phyloP scores from a whole-genome alignment of 345 rosid species.

The Populus simonii region DNA sequence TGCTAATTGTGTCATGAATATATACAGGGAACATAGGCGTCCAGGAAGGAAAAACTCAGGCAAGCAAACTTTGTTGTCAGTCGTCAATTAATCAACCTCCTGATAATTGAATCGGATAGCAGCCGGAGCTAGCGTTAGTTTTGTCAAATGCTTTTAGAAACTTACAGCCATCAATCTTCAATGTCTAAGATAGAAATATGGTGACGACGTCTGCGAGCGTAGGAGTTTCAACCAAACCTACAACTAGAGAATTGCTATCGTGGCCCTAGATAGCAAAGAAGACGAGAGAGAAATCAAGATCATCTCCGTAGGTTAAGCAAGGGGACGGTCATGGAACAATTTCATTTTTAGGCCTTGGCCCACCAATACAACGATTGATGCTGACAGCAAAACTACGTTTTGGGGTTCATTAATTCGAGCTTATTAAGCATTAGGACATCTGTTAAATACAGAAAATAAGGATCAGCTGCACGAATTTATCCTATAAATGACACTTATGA shows the following conservation, averaged over 20 bases:
- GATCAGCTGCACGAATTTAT: neutral
- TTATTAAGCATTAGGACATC: neutral
- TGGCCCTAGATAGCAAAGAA: neutral
- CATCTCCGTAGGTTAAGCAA: neutral
- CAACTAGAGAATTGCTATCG: neutral
- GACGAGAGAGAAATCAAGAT: neutral
- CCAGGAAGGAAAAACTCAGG: neutral
- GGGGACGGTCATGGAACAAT: neutral
- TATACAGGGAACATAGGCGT: no score
- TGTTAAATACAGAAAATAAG: neutral
- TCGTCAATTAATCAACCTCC: neutral
- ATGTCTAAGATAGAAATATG: neutral
- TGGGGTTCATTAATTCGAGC: slow-evolving; percentile 12
- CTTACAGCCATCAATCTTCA: neutral
- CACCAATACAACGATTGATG: slow-evolving; percentile 24
- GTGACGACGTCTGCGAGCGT: neutral
- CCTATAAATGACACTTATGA: neutral
- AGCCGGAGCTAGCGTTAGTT: neutral
- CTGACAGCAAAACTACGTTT: slow-evolving; percentile 18
- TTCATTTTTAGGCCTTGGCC: slow-evolving; percentile 1
- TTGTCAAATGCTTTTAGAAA: neutral
- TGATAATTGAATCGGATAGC: neutral
- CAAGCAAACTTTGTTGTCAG: neutral
- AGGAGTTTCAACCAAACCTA: neutral
- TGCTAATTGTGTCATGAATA: neutral